Percentiles rank a stretch among this genome's conserved stretches.
Conservation (phyloP, 192 early-diverging fungal species). For the Backusella liffmaniae region DNA sequence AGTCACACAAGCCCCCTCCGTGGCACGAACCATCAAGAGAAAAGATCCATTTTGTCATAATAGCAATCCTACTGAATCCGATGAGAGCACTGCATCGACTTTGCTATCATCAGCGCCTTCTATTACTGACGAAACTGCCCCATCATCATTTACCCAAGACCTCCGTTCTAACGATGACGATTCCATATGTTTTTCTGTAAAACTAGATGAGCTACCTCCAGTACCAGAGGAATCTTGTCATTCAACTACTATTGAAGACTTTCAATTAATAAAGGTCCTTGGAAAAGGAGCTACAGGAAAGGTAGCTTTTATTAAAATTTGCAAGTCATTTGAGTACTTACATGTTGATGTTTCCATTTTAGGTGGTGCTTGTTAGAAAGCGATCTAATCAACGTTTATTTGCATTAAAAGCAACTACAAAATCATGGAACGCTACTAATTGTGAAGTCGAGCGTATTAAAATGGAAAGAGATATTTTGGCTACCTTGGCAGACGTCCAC, state of each 20-base stretch:
- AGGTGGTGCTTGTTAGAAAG: slow-evolving; percentile 53
- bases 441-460: slow-evolving; percentile 79
- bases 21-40: not conserved
- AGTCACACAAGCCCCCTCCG: not conserved
- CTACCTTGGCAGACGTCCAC: slow-evolving; percentile 60
- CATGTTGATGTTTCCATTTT: slow-evolving; percentile 3
- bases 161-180: not conserved
- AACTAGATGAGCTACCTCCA: not conserved
- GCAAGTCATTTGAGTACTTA: slow-evolving; percentile 4
- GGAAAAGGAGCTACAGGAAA: slow-evolving; percentile 64
- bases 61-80: slow-evolving; percentile 8
- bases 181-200: not conserved
- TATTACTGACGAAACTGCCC: not conserved
- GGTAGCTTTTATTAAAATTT: slow-evolving; percentile 29
- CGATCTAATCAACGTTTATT: slow-evolving; percentile 42
- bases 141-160: not conserved
- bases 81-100: not conserved
- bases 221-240: not conserved
- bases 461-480: slow-evolving; percentile 84
- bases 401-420: slow-evolving; percentile 55
- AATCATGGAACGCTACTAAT: slow-evolving; percentile 65
- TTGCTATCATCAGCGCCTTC: slow-evolving; percentile 4
- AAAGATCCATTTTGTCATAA: not conserved
- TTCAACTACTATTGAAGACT: slow-evolving; percentile 32
- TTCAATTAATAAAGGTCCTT: slow-evolving; percentile 53